Percentiles rank a stretch among this genome's conserved stretches.
Evolutionary conservation across 2,329 filamentous ascomycete species (phyloP).

Genomic region (Lomentospora prolificans): DNA sequence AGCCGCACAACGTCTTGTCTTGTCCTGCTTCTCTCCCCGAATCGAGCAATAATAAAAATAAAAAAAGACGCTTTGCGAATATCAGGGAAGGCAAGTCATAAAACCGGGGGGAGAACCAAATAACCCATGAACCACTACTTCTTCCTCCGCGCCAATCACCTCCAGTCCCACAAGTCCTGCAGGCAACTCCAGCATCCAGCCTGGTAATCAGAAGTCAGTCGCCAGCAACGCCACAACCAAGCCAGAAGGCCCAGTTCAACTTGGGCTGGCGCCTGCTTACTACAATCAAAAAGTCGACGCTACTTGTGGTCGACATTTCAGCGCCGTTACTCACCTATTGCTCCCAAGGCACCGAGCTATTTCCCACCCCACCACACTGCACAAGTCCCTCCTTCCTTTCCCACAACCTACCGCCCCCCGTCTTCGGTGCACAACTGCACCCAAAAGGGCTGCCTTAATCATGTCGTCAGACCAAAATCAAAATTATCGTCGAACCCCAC

Average conservation of each 20-base stretch:
- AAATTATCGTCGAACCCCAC: neutral
- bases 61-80: neutral
- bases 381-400: neutral
- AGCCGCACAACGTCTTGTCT: neutral
- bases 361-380: neutral
- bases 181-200: neutral
- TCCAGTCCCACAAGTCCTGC: neutral
- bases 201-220: no score
- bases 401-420: neutral
- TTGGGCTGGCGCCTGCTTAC: no score
- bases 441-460: neutral
- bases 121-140: neutral
- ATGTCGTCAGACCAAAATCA: constrained; percentile 8
- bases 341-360: neutral
- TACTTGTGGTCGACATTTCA: no score
- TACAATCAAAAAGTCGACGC: no score
- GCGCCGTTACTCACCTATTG: neutral
- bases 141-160: neutral
- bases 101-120: neutral
- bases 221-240: neutral
- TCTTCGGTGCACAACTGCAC: neutral
- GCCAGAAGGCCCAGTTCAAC: no score
- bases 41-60: neutral
- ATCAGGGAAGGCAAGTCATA: neutral
- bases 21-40: neutral